These are phyloP conservation scores for Aspergillus candidus DNA, from an alignment of 2,329 filamentous ascomycete genomes.

Conservation along the genomic window DNA sequence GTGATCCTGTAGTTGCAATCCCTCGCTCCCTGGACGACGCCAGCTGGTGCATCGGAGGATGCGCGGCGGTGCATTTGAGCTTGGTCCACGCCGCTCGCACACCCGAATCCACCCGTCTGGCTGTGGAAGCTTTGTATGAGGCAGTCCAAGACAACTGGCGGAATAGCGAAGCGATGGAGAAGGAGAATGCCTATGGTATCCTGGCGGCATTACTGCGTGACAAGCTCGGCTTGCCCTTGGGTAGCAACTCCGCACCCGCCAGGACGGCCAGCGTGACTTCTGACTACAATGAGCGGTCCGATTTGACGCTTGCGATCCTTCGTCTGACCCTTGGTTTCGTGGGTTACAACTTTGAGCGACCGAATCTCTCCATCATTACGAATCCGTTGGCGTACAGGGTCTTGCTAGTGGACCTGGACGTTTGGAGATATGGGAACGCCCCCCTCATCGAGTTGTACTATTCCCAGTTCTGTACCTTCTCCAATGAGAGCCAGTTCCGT, in stretches of 20 bases:
- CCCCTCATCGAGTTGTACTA: conserved; percentile 86
- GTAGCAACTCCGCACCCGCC: conserved; percentile 36
- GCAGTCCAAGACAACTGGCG: conserved; percentile 89
- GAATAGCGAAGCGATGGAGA: conserved; percentile 97
- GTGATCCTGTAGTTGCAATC: conserved; percentile 71
- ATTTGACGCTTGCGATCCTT: conserved; percentile 57
- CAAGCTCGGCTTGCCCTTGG: conserved; percentile 53
- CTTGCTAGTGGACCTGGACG: conserved; percentile 83
- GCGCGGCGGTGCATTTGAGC: conserved; percentile 76
- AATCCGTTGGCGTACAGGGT: conserved; percentile 93
- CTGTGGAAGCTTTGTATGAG: conserved; percentile 77
- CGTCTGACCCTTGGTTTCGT: conserved; percentile 77
- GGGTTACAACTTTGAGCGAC: conserved; percentile 74
- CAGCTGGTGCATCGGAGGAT: conserved; percentile 88
- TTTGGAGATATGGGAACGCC: conserved; percentile 75
- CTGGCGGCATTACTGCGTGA: conserved; percentile 75
- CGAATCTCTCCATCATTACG: conserved; percentile 84
- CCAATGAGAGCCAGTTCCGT: conserved; percentile 82
- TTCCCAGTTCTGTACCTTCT: conserved; percentile 82
- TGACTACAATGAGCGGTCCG: conserved; percentile 44
- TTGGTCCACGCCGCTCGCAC: conserved; percentile 71
- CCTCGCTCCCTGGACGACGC: conserved; percentile 87
- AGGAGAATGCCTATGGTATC: conserved; percentile 87
- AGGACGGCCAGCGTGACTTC: conserved; percentile 33
- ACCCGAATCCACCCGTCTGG: conserved; percentile 64